Conservation (phyloP, 139 green algal species). For the Tetradesmus obliquus region DNA sequence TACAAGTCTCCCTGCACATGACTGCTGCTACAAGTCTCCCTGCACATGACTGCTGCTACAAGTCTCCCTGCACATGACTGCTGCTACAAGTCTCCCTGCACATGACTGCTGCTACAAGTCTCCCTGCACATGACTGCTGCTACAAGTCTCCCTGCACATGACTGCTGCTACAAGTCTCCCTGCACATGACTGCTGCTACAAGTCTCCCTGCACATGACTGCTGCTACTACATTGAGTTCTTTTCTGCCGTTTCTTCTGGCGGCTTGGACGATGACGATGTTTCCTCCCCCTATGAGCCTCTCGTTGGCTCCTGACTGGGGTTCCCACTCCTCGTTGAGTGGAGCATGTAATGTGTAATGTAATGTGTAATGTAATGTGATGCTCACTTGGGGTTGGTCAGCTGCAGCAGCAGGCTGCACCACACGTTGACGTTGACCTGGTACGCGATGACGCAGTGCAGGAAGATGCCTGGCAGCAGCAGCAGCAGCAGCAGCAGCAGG, state of each 20-base stretch:
- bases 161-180: not conserved
- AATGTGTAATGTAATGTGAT: too few species aligned
- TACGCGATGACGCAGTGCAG: constrained; percentile 66
- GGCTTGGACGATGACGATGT: too few species aligned
- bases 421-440: constrained; percentile 62
- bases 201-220: not conserved
- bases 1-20: not conserved
- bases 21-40: not conserved
- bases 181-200: not conserved
- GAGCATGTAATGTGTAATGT: too few species aligned
- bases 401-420: constrained; percentile 50
- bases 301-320: too few species aligned
- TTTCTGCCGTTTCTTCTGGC: too few species aligned
- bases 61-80: not conserved
- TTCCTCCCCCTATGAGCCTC: too few species aligned
- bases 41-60: not conserved
- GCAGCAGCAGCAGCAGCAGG: not conserved
- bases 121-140: not conserved
- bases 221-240: too few species aligned
- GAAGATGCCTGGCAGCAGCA: constrained; percentile 45
- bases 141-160: not conserved
- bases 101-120: too few species aligned
- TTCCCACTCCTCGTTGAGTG: too few species aligned
- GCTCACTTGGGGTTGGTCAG: constrained; percentile 43
- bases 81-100: not conserved